Percentiles rank a stretch among this genome's conserved stretches.
phyloP scores from a whole-genome alignment of 2,329 filamentous ascomycete species.

The Paramyrothecium sp. region DNA sequence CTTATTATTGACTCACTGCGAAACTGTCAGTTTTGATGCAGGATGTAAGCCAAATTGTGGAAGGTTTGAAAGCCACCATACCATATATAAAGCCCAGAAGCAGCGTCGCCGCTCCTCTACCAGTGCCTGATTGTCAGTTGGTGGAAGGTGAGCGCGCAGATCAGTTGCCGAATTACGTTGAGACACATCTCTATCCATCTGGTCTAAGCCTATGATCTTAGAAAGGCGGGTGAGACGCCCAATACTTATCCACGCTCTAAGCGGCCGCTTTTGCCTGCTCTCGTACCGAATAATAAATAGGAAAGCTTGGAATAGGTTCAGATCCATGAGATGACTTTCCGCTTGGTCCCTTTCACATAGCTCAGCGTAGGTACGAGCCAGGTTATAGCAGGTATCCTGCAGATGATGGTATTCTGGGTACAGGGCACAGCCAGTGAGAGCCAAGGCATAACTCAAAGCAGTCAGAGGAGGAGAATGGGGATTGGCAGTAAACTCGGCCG shows the following conservation, averaged over 20 bases:
- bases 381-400: neutral
- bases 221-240: slow-evolving; percentile 7
- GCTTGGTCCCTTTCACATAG: neutral
- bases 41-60: neutral
- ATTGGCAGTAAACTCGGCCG: neutral
- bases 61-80: neutral
- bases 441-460: slow-evolving; percentile 6
- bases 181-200: neutral
- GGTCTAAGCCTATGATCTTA: slow-evolving; percentile 4
- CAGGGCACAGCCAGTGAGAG: slow-evolving; percentile 7
- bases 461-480: neutral
- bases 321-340: neutral
- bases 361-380: neutral
- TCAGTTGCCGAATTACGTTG: neutral
- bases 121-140: slow-evolving; percentile 1
- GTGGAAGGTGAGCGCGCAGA: neutral
- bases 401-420: neutral
- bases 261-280: slow-evolving; percentile 6
- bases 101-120: slow-evolving; percentile 5
- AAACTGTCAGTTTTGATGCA: neutral
- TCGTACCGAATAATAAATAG: slow-evolving; percentile 9
- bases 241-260: slow-evolving; percentile 8
- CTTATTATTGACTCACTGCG: neutral
- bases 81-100: slow-evolving; percentile 7
- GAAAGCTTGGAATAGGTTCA: slow-evolving; percentile 9